Evolutionary conservation across 306 rosid species (phyloP), one percentile per base, ranked within the genome.

Genomic region (Vigna nakashimae): DNA sequence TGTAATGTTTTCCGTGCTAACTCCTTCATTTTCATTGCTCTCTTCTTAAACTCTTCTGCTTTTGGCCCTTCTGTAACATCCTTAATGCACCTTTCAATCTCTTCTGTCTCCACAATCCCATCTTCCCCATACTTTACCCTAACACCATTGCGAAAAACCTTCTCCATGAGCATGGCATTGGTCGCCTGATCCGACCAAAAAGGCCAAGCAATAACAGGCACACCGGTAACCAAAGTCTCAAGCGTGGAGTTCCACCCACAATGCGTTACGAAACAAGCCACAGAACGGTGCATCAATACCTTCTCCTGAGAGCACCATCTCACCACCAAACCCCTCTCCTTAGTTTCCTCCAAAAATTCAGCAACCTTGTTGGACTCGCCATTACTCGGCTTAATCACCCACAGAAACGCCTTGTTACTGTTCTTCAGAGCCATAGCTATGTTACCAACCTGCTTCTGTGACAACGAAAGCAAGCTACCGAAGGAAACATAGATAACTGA

Each of bases 231-330:
- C 57, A 89, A 26, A 0, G 89, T 80, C 77, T 90, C 92, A 0
- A 88, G 83, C 26, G 78, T 75, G 0, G 96, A 90, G 79, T 83
- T 90, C 92, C 96, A 90, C 2, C 96, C 96, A n/a, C 88, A 78
- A 0, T 88, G 92, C n/a, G 87, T 88, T 65, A 91, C 1, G 16
- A 91, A 88, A 28, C 93, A 84, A 26, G 81, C 96, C 51, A 91
- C 78, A 0, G 96, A 80, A 12, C 74, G 60, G 83, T 91, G 93
- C 85, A 78, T 84, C 0, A 90, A 58, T 34, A 90, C 94, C 22
- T 82, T 90, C 81, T 85, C 91, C 45, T 91, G 96, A 0, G 80
- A 36, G 56, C 96, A 87, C 96, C 93, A 90, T 2, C 65, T 78
- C 28, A 88, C 91, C 43, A 87, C 79, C 32, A 87, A 28, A 34